phyloP scores from a whole-genome alignment of 805 yeast genomes.

The Schizosaccharomyces octosporus region DNA sequence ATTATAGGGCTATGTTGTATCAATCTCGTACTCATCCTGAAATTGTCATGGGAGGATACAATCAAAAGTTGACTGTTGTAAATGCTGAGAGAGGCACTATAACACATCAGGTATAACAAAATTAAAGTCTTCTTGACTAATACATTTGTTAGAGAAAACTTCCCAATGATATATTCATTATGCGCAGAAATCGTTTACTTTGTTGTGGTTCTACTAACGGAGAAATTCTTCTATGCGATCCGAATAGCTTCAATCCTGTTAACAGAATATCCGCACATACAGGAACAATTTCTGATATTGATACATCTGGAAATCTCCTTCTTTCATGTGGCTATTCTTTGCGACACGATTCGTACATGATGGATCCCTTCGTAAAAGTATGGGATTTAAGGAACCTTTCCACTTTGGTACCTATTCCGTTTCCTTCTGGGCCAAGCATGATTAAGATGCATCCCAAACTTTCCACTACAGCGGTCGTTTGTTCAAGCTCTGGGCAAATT shows the following conservation, averaged over 20 bases:
- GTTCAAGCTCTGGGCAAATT: slow-evolving; percentile 55
- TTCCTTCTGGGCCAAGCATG: slow-evolving; percentile 71
- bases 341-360: slow-evolving; percentile 29
- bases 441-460: slow-evolving; percentile 69
- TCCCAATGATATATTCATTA: slow-evolving; percentile 9
- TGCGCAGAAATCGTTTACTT: slow-evolving; percentile 13
- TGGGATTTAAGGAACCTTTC: slow-evolving; percentile 55
- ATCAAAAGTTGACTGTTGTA: slow-evolving; percentile 12
- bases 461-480: slow-evolving; percentile 50
- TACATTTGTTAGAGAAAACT: not conserved
- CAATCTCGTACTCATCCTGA: slow-evolving; percentile 12
- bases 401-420: slow-evolving; percentile 56
- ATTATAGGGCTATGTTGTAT: slow-evolving; percentile 11
- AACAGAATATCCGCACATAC: slow-evolving; percentile 14
- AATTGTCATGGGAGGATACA: slow-evolving; percentile 14
- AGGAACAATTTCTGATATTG: slow-evolving; percentile 18
- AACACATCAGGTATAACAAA: slow-evolving; percentile 8
- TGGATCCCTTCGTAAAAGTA: slow-evolving; percentile 64
- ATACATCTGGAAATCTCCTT: slow-evolving; percentile 18
- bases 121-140: not conserved
- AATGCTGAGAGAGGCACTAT: slow-evolving; percentile 17
- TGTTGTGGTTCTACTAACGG: slow-evolving; percentile 16
- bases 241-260: slow-evolving; percentile 13
- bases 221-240: slow-evolving; percentile 15
- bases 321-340: slow-evolving; percentile 50